These are phyloP conservation scores for Pulveroboletus sp. DNA, from an alignment of 768 basidiomycete species.

Conservation along the genomic window DNA sequence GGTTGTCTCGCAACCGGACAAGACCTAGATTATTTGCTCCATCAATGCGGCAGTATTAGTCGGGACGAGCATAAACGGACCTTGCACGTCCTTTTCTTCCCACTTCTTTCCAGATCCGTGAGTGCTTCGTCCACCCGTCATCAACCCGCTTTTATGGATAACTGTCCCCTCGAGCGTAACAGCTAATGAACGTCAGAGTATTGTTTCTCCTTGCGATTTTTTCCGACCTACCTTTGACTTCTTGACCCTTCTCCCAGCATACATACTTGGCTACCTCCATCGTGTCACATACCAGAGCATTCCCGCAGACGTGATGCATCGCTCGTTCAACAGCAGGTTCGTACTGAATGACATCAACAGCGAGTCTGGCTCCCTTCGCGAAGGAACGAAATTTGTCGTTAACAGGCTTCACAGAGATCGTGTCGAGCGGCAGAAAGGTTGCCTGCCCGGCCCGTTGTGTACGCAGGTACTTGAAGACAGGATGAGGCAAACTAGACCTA, in stretches of 20 bases:
- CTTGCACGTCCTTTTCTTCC: conserved; percentile 92
- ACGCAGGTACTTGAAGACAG: conserved; percentile 74
- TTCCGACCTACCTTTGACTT: conserved; percentile 88
- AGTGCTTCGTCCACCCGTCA: conserved; percentile 90
- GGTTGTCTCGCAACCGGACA: conserved; percentile 62
- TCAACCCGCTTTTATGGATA: conserved; percentile 95
- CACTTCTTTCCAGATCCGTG: conserved; percentile 80
- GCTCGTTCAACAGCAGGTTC: conserved; percentile 87
- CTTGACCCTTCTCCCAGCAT: conserved; percentile 92
- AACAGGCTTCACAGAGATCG: conserved; percentile 89
- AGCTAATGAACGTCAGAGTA: conserved; percentile 46
- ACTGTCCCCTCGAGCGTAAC: conserved; percentile 96
- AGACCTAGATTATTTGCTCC: conserved; percentile 33
- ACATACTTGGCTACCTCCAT: conserved; percentile 91
- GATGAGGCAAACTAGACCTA: not conserved
- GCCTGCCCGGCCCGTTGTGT: conserved; percentile 94
- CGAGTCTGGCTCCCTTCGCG: conserved; percentile 81
- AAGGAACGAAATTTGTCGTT: conserved; percentile 95
- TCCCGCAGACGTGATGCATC: conserved; percentile 96
- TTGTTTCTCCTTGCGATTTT: conserved; percentile 28
- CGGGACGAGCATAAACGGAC: conserved; percentile 35
- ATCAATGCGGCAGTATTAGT: conserved; percentile 26
- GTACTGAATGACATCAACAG: conserved; percentile 82
- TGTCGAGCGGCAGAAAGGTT: conserved; percentile 98
- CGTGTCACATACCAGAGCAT: conserved; percentile 91